Evolutionary conservation across 2,329 filamentous ascomycete genomes (phyloP), one percentile per base, ranked within the genome.

Genomic region (Calonectria fujianensis): DNA sequence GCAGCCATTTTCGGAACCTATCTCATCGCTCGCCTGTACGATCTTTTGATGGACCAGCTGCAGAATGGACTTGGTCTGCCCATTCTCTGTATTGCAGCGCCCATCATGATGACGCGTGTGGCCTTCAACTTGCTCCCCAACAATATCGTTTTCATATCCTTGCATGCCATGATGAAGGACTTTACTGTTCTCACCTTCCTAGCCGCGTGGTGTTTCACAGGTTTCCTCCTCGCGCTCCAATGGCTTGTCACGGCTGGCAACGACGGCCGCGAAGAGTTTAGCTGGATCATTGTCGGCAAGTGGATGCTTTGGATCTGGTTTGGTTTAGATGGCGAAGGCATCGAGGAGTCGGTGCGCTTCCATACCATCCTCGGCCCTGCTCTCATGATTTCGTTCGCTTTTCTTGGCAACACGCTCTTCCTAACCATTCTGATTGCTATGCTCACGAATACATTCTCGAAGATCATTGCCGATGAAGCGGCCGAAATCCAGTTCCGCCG

Each of bases 281-380:
- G 80, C 48, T 88, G 86, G 85, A 82, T 84, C 37, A 93, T 92
- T 0, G 93, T 95, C 65, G 90, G 90, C 39, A 94, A 94, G 83
- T 95, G 93, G 93, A 93, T 95, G 89, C 87, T 95, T 3, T 95
- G 92, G 92, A 94, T 95, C 78, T 95, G 93, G 93, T 95, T 95
- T 78, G 93, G 93, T 1, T 89, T 95, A 1, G 93, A 95, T 74
- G 93, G 88, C 29, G 89, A 89, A 6, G 88, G 88, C 14, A 89
- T 90, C 59, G 87, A 89, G 73, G 85, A 87, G 73, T 87, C 86
- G 3, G 85, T 85, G 11, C 89, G 92, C 59, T 93, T 95, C 83
- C 93, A 95, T 81, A 87, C 90, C 82, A 84, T 94, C 31, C 88
- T 94, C 3, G 93, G 93, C 0, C 93, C 93, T 0, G 87, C 90